phyloP scores from a whole-genome alignment of 2,329 filamentous ascomycete species.

The Westerdykella sp. region DNA sequence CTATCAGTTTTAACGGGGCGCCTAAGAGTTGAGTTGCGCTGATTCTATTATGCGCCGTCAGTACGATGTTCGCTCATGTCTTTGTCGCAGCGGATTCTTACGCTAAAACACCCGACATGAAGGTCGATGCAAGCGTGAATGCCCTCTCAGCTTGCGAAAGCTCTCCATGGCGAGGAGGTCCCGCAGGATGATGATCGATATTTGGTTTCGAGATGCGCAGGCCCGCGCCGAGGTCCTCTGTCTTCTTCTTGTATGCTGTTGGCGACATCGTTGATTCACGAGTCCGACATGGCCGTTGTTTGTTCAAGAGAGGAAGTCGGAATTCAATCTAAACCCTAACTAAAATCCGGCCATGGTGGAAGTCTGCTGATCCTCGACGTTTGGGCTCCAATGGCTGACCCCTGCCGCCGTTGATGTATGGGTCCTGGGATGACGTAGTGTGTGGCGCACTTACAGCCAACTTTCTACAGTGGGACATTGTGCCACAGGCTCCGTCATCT shows the following conservation, averaged over 20 bases:
- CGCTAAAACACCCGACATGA: constrained; percentile 46
- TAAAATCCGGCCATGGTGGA: not conserved
- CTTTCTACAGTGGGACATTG: constrained; percentile 13
- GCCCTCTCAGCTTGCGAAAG: constrained; percentile 46
- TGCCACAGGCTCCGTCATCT: constrained; percentile 5
- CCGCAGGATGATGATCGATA: constrained; percentile 39
- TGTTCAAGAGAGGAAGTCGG: not conserved
- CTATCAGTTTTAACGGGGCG: constrained; percentile 66
- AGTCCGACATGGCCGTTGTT: constrained; percentile 9
- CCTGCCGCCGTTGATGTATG: not conserved
- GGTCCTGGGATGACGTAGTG: constrained; percentile 23
- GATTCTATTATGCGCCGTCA: constrained; percentile 34
- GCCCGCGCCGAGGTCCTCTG: constrained; percentile 38
- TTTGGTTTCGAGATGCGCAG: constrained; percentile 40
- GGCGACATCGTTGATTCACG: constrained; percentile 3
- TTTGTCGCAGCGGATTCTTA: constrained; percentile 16
- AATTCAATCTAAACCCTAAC: not conserved
- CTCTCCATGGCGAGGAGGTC: constrained; percentile 41
- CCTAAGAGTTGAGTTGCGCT: constrained; percentile 70
- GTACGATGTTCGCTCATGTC: not conserved
- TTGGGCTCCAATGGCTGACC: not conserved
- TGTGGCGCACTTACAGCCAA: constrained; percentile 27
- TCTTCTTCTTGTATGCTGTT: constrained; percentile 28
- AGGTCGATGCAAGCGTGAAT: constrained; percentile 46
- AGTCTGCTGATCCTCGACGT: too few species aligned